Evolutionary conservation across 2,329 filamentous ascomycete species (phyloP), one percentile per base, ranked within the genome.

Genomic region (Tolypocladium ovalisporum): DNA sequence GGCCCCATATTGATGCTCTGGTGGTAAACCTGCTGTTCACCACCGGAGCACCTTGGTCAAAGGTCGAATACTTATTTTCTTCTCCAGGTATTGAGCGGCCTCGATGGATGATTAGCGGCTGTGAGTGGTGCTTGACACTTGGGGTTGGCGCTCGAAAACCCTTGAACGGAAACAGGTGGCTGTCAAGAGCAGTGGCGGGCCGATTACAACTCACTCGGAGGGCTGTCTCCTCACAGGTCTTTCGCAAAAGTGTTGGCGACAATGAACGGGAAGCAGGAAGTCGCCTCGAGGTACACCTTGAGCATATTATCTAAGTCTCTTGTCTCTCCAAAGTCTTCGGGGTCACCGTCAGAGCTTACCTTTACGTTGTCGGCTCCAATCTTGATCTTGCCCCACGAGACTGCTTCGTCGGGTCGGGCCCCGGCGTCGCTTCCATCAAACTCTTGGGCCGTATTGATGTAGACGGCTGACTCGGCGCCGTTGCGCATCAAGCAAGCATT

Each of bases 371-470:
- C 87, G 1, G 88, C 94, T 55, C 87, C 89, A 47, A 86, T 79
- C 73, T 95, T 97, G 73, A 99, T 97, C 79, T 99, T 99, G 3
- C 94, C 94, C 94, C 94, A 99, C 61, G 92, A 97, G 19, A 99
- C 89, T 6, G 94, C 94, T 75, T 99, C 94, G 67, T 99, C 94
- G 5, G 94, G 94, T 57, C 94, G 80, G 4, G 94, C 94, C 1
- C 94, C 94, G 0, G 94, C 93, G 75, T 99, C 94, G 66, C 91
- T 97, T 3, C 94, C 94, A 70, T 99, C 94, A 69, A 97, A 99
- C 70, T 99, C 94, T 71, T 97, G 91, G 0, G 85, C 94, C 1
- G 94, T 99, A 73, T 99, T 99, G 72, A 99, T 90, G 70, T 96
- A 99, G 1, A 99, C 94, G 2, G 94, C 94, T 61, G 89, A 93